phyloP scores from a whole-genome alignment of 495 filamentous ascomycete genomes.

The Tuber aestivum region DNA sequence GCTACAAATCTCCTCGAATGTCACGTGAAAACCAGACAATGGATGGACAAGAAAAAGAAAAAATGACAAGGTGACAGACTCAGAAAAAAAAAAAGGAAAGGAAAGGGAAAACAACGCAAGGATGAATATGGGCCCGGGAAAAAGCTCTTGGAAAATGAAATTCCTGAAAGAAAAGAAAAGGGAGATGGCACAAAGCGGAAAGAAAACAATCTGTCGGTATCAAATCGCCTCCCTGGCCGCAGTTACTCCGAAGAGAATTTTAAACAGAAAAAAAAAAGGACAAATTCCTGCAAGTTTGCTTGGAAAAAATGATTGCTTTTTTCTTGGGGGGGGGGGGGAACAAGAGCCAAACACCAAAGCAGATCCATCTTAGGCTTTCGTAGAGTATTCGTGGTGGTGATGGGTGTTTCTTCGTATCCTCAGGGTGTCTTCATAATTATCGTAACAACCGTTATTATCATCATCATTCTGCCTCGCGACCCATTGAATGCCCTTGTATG shows the following conservation, averaged over 20 bases:
- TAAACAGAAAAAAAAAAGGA: slow-evolving; percentile 25
- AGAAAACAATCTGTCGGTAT: slow-evolving; percentile 14
- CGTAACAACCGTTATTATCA: slow-evolving; percentile 21
- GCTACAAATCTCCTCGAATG: not conserved
- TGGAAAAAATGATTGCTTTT: slow-evolving; percentile 16
- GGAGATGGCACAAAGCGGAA: slow-evolving; percentile 18
- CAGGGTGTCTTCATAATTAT: slow-evolving; percentile 1
- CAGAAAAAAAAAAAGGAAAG: slow-evolving; percentile 1
- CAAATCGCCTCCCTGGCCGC: not conserved
- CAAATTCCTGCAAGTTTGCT: slow-evolving; percentile 30
- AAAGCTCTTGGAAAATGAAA: not conserved
- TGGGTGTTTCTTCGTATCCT: slow-evolving; percentile 3
- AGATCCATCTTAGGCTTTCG: not conserved
- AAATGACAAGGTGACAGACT: slow-evolving; percentile 12
- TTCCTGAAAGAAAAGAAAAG: slow-evolving; percentile 17
- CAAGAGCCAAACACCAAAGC: slow-evolving; percentile 6
- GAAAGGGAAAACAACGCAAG: not conserved
- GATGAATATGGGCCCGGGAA: slow-evolving; percentile 3
- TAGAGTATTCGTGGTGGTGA: not conserved
- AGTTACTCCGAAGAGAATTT: not conserved
- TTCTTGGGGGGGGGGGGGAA: slow-evolving; percentile 7
- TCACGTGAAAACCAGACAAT: slow-evolving; percentile 4
- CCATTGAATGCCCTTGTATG: not conserved
- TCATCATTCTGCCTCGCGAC: slow-evolving; percentile 7
- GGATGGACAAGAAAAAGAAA: slow-evolving; percentile 19